Conservation (phyloP, 2,329 filamentous ascomycete species). For the Paecilomyces niveus region DNA sequence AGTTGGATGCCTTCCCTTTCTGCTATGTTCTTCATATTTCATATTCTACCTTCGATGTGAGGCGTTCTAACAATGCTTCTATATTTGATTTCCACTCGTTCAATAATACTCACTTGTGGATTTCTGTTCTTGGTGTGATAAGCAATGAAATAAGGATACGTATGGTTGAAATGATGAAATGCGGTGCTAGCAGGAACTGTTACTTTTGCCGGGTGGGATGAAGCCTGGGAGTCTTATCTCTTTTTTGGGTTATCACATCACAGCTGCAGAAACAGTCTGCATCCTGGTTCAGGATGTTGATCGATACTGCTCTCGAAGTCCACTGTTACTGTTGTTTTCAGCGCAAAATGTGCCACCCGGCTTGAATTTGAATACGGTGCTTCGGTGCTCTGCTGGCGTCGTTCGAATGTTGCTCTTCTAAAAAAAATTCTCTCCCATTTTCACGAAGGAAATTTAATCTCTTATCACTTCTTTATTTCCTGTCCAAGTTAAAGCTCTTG, state of each 20-base stretch:
- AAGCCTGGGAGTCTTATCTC: neutral
- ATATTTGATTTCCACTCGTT: neutral
- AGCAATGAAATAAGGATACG: neutral
- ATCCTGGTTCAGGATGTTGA: too few relatives aligned
- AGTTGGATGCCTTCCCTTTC: conserved; percentile 1
- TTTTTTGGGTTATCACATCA: too few relatives aligned
- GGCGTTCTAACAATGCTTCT: neutral
- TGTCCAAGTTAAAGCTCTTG: too few relatives aligned
- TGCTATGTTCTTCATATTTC: neutral
- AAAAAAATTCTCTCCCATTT: neutral
- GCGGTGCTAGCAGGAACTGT: neutral
- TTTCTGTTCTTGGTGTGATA: neutral
- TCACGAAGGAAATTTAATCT: neutral
- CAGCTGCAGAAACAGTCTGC: too few relatives aligned
- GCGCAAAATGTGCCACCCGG: neutral
- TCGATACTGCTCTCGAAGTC: too few relatives aligned
- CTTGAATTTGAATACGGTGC: neutral
- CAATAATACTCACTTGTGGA: neutral
- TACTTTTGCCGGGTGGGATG: neutral
- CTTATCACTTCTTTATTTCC: neutral
- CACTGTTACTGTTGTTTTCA: neutral
- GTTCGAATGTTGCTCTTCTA: neutral
- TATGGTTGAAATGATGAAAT: neutral
- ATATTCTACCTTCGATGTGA: neutral
- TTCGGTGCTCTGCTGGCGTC: neutral